A percentile compares a stretch with the other conserved stretches of the same genome.
These are phyloP conservation scores for Colletotrichum sojae DNA, from an alignment of 2,329 filamentous ascomycete species.

Conservation along the genomic window DNA sequence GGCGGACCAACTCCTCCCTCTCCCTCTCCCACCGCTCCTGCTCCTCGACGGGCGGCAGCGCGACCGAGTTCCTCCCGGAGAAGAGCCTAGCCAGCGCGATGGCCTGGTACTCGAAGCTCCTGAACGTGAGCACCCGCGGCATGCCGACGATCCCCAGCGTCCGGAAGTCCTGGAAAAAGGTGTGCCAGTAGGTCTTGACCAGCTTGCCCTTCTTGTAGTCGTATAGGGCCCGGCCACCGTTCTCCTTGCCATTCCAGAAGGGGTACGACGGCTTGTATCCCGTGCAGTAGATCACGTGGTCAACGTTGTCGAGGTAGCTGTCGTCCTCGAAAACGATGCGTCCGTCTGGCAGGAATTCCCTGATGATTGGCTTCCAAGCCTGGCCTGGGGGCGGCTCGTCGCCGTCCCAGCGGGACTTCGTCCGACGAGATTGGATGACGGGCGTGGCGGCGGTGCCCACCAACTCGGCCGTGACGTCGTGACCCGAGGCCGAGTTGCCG, in stretches of 20 bases:
- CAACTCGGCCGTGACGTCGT: conserved; percentile 57
- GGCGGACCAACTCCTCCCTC: conserved; percentile 49
- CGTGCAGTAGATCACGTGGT: conserved; percentile 59
- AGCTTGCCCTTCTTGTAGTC: conserved; percentile 64
- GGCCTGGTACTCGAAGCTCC: conserved; percentile 70
- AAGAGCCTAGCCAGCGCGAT: conserved; percentile 66
- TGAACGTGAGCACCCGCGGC: conserved; percentile 65
- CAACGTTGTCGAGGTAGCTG: conserved; percentile 52
- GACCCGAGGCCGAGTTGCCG: conserved; percentile 61
- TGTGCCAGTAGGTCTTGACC: conserved; percentile 64
- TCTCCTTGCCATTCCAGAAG: conserved; percentile 63
- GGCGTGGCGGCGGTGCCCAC: conserved; percentile 55
- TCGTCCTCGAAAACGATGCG: conserved; percentile 59
- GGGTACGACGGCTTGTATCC: conserved; percentile 60
- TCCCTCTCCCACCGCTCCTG: conserved; percentile 63
- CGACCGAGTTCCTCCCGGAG: conserved; percentile 54
- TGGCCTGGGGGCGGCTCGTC: conserved; percentile 61
- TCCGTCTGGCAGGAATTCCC: conserved; percentile 57
- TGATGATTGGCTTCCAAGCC: conserved; percentile 68
- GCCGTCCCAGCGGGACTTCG: conserved; percentile 65
- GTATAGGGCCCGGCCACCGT: conserved; percentile 61
- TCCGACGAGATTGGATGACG: conserved; percentile 66
- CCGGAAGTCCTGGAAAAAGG: conserved; percentile 63
- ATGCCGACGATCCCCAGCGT: conserved; percentile 67
- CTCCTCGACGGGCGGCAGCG: conserved; percentile 56